phyloP scores from a whole-genome alignment of 768 basidiomycete species.

The Ramaria rubella region DNA sequence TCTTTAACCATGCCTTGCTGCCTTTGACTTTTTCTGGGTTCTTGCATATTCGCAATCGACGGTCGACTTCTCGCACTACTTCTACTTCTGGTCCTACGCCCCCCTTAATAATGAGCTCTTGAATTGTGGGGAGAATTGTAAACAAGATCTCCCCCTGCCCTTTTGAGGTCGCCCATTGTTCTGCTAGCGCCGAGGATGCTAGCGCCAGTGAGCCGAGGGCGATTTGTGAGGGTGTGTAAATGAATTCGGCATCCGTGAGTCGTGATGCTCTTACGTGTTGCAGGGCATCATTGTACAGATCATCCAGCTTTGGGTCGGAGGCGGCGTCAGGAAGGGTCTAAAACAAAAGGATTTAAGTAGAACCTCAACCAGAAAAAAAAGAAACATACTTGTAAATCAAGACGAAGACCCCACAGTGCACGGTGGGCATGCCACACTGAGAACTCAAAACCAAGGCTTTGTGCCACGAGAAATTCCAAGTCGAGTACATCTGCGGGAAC shows the following conservation, averaged over 20 bases:
- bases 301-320: constrained; percentile 42
- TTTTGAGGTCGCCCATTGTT: constrained; percentile 53
- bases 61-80: constrained; percentile 82
- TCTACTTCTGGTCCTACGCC: constrained; percentile 72
- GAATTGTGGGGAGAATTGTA: constrained; percentile 45
- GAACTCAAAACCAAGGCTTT: constrained; percentile 91
- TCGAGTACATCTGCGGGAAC: constrained; percentile 80
- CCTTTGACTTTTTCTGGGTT: constrained; percentile 95
- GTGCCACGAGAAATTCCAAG: constrained; percentile 92
- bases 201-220: constrained; percentile 74
- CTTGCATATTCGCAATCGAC: constrained; percentile 78
- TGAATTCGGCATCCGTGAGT: constrained; percentile 84
- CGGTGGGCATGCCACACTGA: constrained; percentile 88
- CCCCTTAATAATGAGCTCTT: constrained; percentile 43
- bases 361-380: too few species aligned
- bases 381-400: constrained; percentile 71
- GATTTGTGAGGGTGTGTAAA: constrained; percentile 91
- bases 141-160: constrained; percentile 28
- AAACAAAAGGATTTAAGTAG: not conserved
- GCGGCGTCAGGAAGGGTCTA: constrained; percentile 55
- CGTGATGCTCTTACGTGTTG: constrained; percentile 70
- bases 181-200: constrained; percentile 51
- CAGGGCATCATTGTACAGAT: constrained; percentile 60
- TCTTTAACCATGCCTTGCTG: constrained; percentile 72
- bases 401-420: constrained; percentile 81